Percentiles rank a stretch among this genome's conserved stretches.
These are phyloP conservation scores for Leccinum subtestaceum DNA, from an alignment of 768 basidiomycete genomes.

Conservation along the genomic window DNA sequence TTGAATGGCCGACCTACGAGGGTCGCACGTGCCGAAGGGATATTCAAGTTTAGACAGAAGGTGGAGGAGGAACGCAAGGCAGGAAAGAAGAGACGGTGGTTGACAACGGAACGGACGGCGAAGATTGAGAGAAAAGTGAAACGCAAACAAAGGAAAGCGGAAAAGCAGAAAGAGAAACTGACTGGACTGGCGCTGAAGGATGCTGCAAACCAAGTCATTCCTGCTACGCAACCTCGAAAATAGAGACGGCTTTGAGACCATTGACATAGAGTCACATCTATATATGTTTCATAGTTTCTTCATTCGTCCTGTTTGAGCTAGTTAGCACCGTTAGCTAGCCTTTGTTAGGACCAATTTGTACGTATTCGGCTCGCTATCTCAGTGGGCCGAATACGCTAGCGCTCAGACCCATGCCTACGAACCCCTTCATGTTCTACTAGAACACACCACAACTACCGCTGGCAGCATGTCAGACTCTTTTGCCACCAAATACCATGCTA, in stretches of 20 bases:
- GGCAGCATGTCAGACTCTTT: slow-evolving; percentile 10
- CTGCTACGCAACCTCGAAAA: slow-evolving; percentile 23
- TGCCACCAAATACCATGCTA: slow-evolving; percentile 12
- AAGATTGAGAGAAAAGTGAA: slow-evolving; percentile 34
- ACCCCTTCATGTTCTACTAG: neutral
- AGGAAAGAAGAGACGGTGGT: slow-evolving; percentile 57
- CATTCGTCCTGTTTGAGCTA: neutral
- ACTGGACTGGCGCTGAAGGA: slow-evolving; percentile 49
- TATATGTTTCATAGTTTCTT: neutral
- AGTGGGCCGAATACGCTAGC: neutral
- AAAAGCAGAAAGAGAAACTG: slow-evolving; percentile 53
- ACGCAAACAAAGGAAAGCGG: slow-evolving; percentile 43
- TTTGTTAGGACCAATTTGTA: neutral
- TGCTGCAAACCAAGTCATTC: slow-evolving; percentile 60
- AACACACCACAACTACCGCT: neutral
- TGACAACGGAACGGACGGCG: slow-evolving; percentile 38
- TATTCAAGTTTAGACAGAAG: slow-evolving; percentile 67
- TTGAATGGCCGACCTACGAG: slow-evolving; percentile 57
- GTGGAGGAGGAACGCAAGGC: slow-evolving; percentile 56
- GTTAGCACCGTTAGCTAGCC: neutral
- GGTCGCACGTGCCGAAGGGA: slow-evolving; percentile 71
- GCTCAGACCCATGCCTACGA: neutral
- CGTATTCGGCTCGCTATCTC: neutral
- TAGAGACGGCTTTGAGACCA: slow-evolving; percentile 1
- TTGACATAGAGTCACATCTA: neutral